Base-by-base conservation (phyloP, 2,329 filamentous ascomycete species). In the Phaeoacremonium minimum region DNA sequence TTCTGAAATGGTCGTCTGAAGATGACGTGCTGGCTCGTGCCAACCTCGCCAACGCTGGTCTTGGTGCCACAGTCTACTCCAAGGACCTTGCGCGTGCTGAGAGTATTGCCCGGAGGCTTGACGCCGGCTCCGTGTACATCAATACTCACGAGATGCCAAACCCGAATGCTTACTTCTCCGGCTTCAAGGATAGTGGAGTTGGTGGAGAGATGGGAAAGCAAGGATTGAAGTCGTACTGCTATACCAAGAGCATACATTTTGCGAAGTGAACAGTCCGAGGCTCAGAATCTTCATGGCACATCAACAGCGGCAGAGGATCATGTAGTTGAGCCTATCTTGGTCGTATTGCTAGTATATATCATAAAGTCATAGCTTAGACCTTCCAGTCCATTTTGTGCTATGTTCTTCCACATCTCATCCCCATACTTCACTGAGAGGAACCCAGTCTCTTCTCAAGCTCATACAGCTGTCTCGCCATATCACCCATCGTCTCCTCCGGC, bases 1-100 rank as follows among this genome's bases (percentile, higher is more conserved):
- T 84, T 7, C 50, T 83, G 37, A 71, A 67, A 15, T 86, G 79
- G 78, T 61, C 62, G 0, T 66, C 73, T 18, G 80, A 85, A 42
- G 69, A 69, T 5, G 77, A 83, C 14, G 75, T 80, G 0, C 58
- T 84, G 18, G 51, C 52, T 2, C 66, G 75, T 4, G 77, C 73
- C 2, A 82, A 81, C 41, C 60, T 66, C 15, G 60, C 64, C 3
- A 61, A 71, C 15, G 68, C 65, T 18, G 77, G 74, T 0, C 64
- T 82, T 1, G 75, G 74, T 0, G 69, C 73, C 2, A 77, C 75
- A 0, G 68, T 83, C 0, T 83, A 77, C 64, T 72, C 64, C 13
- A 64, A 61, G 13, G 74, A 83, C 39, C 38, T 75, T 2, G 57
- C 56, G 1, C 59, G 65, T 4, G 78, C 75, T 0, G 63, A 66